These are phyloP conservation scores for Chaetothyriales sp. DNA, from an alignment of 2,329 filamentous ascomycete species.

Conservation along the genomic window DNA sequence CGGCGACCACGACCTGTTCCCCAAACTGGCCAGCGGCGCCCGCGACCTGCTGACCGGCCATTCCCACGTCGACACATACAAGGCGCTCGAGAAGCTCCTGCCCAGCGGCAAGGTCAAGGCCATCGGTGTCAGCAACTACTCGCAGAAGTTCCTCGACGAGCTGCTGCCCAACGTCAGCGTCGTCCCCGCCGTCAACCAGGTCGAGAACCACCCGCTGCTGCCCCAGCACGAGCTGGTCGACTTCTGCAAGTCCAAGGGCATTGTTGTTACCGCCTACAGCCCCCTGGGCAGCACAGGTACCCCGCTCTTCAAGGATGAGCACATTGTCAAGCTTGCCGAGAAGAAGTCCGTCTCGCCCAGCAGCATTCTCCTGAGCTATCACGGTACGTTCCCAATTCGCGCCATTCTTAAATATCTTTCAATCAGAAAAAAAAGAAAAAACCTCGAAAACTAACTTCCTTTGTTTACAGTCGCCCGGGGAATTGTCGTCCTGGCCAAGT, in stretches of 20 bases:
- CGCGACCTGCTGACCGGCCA: slow-evolving; percentile 33
- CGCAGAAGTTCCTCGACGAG: slow-evolving; percentile 32
- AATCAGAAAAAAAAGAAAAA: background rate
- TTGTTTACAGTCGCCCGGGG: slow-evolving; percentile 9
- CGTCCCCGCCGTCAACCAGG: slow-evolving; percentile 35
- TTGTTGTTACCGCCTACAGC: slow-evolving; percentile 40
- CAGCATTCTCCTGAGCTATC: slow-evolving; percentile 30
- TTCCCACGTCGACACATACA: slow-evolving; percentile 26
- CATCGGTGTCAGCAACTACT: slow-evolving; percentile 40
- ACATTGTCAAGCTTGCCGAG: slow-evolving; percentile 28
- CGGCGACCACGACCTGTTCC: slow-evolving; percentile 31
- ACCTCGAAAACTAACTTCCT: background rate
- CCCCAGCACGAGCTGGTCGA: slow-evolving; percentile 35
- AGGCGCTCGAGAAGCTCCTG: slow-evolving; percentile 34
- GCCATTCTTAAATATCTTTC: too few species aligned
- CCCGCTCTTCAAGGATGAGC: slow-evolving; percentile 28
- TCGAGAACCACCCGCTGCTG: slow-evolving; percentile 40
- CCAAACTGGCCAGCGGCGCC: slow-evolving; percentile 28
- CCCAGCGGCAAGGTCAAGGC: slow-evolving; percentile 32
- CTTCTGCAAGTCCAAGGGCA: slow-evolving; percentile 35
- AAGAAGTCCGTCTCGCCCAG: slow-evolving; percentile 26
- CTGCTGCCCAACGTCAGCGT: slow-evolving; percentile 32
- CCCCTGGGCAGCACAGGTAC: slow-evolving; percentile 38
- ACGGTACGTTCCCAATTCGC: slow-evolving; percentile 17
- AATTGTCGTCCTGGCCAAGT: slow-evolving; percentile 22